These are phyloP conservation scores for Protomyces gravidus DNA, from an alignment of 1,139 yeast genomes.

Conservation along the genomic window DNA sequence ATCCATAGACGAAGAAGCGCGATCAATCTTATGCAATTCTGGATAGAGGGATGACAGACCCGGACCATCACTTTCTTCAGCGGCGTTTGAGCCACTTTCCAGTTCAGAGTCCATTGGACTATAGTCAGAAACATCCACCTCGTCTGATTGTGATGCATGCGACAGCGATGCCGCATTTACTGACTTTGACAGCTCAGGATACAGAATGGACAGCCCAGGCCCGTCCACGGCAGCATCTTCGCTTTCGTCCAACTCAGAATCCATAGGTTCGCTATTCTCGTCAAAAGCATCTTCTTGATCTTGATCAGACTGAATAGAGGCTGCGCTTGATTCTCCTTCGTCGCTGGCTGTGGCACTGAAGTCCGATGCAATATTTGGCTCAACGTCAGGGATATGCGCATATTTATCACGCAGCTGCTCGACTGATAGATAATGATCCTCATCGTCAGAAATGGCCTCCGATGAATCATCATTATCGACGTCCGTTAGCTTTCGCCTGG, in stretches of 20 bases:
- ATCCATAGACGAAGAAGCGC: not conserved
- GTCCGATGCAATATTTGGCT: slow-evolving; percentile 2
- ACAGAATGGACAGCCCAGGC: slow-evolving; percentile 20
- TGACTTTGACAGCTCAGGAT: slow-evolving; percentile 5
- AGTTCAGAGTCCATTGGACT: slow-evolving; percentile 29
- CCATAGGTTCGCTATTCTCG: slow-evolving; percentile 19
- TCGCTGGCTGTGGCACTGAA: not conserved
- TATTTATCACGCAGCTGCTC: slow-evolving; percentile 66
- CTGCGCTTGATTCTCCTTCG: slow-evolving; percentile 4
- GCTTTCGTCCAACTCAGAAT: slow-evolving; percentile 32
- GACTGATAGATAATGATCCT: slow-evolving; percentile 57
- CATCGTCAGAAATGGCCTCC: slow-evolving; percentile 29
- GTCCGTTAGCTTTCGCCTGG: slow-evolving; percentile 52
- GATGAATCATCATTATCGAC: slow-evolving; percentile 31
- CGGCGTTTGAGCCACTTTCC: slow-evolving; percentile 37
- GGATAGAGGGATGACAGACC: slow-evolving; percentile 13
- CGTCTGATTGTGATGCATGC: slow-evolving; percentile 24
- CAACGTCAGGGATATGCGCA: slow-evolving; percentile 44
- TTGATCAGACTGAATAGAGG: slow-evolving; percentile 34
- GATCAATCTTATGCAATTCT: slow-evolving; percentile 4
- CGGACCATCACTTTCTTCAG: slow-evolving; percentile 23
- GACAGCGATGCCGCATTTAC: not conserved
- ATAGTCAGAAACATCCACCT: not conserved
- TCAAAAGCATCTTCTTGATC: slow-evolving; percentile 35
- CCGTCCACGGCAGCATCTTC: slow-evolving; percentile 35